phyloP scores from a whole-genome alignment of 108 stramenopile species.

The Aureococcus anophagefferens region DNA sequence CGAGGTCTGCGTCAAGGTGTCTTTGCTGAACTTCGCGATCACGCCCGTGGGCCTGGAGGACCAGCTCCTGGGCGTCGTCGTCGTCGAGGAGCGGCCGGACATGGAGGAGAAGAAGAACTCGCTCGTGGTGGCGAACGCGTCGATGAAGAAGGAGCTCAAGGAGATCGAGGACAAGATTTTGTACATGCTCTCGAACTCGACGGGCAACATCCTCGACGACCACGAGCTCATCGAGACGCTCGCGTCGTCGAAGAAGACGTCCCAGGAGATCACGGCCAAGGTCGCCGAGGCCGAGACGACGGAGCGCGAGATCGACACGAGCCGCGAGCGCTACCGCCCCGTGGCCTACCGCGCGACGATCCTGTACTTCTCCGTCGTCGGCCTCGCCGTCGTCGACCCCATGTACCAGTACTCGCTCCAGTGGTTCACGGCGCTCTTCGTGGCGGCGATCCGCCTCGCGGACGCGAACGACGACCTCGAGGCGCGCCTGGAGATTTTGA shows the following conservation, averaged over 20 bases:
- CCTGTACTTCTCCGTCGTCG: constrained; percentile 49
- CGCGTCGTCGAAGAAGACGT: constrained; percentile 30
- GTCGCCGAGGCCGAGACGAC: constrained; percentile 44
- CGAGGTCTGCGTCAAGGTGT: constrained; percentile 27
- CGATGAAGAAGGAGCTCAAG: constrained; percentile 28
- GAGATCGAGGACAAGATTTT: constrained; percentile 36
- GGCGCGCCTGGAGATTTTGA: constrained; percentile 34
- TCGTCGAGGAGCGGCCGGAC: constrained; percentile 36
- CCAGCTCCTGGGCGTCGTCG: constrained; percentile 26
- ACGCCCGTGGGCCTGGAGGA: constrained; percentile 23
- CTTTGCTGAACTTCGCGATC: constrained; percentile 20
- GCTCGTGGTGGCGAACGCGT: constrained; percentile 39
- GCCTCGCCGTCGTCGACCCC: constrained; percentile 38
- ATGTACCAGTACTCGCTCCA: constrained; percentile 61
- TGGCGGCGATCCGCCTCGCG: constrained; percentile 38
- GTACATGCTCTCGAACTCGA: constrained; percentile 38
- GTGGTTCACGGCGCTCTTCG: constrained; percentile 52
- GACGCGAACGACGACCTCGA: constrained; percentile 29
- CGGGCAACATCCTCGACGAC: constrained; percentile 37
- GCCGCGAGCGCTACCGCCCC: constrained; percentile 40
- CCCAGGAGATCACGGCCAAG: constrained; percentile 36
- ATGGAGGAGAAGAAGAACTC: constrained; percentile 27
- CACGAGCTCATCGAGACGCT: constrained; percentile 35
- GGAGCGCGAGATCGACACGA: constrained; percentile 39
- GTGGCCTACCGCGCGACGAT: constrained; percentile 43